Percentiles rank a stretch among this genome's conserved stretches.
phyloP scores from a whole-genome alignment of 768 basidiomycete species.

The Leccinum longicurvipes region DNA sequence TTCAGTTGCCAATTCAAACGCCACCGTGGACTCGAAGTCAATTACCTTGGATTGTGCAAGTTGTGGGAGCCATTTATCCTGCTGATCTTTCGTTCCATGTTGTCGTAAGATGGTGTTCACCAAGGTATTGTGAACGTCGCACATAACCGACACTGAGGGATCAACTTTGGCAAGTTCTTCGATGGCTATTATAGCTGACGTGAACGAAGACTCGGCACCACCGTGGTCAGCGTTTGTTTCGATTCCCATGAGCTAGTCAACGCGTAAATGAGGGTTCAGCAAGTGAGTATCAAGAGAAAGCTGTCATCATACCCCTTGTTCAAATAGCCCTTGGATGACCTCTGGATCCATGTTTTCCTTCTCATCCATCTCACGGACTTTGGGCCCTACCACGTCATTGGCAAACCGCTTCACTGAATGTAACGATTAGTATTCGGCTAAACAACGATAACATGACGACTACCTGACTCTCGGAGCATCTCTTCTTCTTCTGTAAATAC shows the following conservation, averaged over 20 bases:
- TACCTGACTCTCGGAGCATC: constrained; percentile 90
- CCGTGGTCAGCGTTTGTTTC: constrained; percentile 83
- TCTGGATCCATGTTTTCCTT: constrained; percentile 89
- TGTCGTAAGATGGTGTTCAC: constrained; percentile 92
- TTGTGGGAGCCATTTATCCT: constrained; percentile 84
- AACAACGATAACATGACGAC: constrained; percentile 16
- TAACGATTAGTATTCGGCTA: constrained; percentile 6
- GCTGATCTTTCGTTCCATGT: constrained; percentile 80
- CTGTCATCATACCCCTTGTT: constrained; percentile 74
- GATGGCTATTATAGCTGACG: constrained; percentile 91
- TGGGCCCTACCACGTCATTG: constrained; percentile 83
- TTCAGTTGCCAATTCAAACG: constrained; percentile 2
- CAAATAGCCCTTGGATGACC: constrained; percentile 85
- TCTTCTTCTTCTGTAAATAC: constrained; percentile 92
- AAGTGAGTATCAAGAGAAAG: neutral
- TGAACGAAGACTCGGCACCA: constrained; percentile 90
- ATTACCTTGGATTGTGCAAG: constrained; percentile 74
- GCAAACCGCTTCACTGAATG: constrained; percentile 83
- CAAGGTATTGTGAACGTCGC: constrained; percentile 98
- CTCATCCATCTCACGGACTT: constrained; percentile 97
- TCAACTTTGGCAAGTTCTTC: constrained; percentile 97
- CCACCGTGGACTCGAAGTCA: neutral
- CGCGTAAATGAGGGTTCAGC: neutral
- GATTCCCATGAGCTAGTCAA: constrained; percentile 88
- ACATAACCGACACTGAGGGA: constrained; percentile 93